Base-by-base conservation (phyloP, 805 yeast species). In the Wickerhamomyces rabaulensis region DNA sequence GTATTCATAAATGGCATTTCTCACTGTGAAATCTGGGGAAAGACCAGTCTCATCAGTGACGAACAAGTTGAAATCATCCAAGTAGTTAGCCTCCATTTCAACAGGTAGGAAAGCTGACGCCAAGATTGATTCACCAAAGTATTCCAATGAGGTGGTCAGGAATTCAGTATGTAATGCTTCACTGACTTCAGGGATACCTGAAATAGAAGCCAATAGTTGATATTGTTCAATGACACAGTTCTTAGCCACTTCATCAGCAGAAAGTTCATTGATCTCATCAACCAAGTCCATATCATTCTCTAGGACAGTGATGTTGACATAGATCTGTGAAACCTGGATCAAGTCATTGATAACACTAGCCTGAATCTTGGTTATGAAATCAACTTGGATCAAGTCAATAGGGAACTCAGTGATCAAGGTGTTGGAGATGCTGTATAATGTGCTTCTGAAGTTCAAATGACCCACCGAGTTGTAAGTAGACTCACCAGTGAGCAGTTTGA, bases 1-100 rank as follows among this genome's bases (percentile, higher is more conserved):
- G 29, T 79, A 74, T 25, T 83, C 88, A 23, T 71, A 69, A 1
- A 82, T 67, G 0, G 85, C 74, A 42, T 81, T 84, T 44, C 98
- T 75, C 1, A 82, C 75, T 2, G 75, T 63, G 9, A 65, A 64
- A 6, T 75, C 77, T 0, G 82, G 67, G 0, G 82, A 67, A 27
- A 90, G 71, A 2, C 89, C 96, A 2, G 87, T 73, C 47, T 87
- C 90, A 31, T 79, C 84, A 2, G 90, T 77, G 6, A 88, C 86
- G 61, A 79, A 89, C 3, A 63, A 65, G 57, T 90, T 88, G 57
- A 80, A 76, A 58, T 90, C 91, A 2, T 67, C 69, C 4, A 64
- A 61, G 73, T 83, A 87, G n/a, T 51, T 52, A 5, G 73, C 74
- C 31, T 70, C 75, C 0, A 68, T 63, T 6, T 69, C 73, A 1